A percentile compares a stretch with the other conserved stretches of the same genome.
These are phyloP conservation scores for Paecilomyces sp. DNA, from an alignment of 2,329 filamentous ascomycete species.

Conservation along the genomic window DNA sequence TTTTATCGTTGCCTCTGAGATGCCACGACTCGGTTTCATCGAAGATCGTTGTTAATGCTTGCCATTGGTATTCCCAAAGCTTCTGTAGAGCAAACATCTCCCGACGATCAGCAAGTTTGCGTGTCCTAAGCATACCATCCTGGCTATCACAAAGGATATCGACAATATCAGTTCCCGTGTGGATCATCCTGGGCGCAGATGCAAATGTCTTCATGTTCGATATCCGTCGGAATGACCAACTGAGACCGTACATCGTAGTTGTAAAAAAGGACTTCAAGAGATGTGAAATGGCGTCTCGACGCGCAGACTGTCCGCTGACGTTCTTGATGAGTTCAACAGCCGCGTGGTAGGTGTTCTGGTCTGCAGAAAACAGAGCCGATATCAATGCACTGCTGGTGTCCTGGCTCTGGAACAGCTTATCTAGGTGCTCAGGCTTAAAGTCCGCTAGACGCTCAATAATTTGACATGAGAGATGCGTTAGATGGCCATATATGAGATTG, in stretches of 20 bases:
- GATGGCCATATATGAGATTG: slow-evolving; percentile 62
- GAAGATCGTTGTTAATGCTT: slow-evolving; percentile 72
- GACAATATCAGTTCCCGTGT: slow-evolving; percentile 55
- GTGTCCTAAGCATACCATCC: slow-evolving; percentile 54
- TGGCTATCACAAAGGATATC: slow-evolving; percentile 59
- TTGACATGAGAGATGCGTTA: slow-evolving; percentile 59
- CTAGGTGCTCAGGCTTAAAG: slow-evolving; percentile 63
- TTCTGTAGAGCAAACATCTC: slow-evolving; percentile 62
- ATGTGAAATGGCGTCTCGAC: slow-evolving; percentile 55
- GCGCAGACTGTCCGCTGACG: slow-evolving; percentile 62
- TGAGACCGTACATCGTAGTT: slow-evolving; percentile 50
- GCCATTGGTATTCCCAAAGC: slow-evolving; percentile 85
- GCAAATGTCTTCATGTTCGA: slow-evolving; percentile 52
- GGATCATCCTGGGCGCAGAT: slow-evolving; percentile 54
- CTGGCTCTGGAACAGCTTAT: slow-evolving; percentile 60
- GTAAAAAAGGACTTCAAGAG: slow-evolving; percentile 52
- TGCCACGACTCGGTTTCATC: slow-evolving; percentile 80
- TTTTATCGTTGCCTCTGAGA: slow-evolving; percentile 58
- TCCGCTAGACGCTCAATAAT: slow-evolving; percentile 74
- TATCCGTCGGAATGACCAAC: slow-evolving; percentile 50
- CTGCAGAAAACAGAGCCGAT: slow-evolving; percentile 72
- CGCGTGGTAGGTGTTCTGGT: slow-evolving; percentile 70
- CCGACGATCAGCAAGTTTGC: slow-evolving; percentile 46
- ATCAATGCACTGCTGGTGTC: slow-evolving; percentile 68
- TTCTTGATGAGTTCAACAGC: slow-evolving; percentile 77